Percentiles rank a stretch among this genome's conserved stretches.
phyloP scores from a whole-genome alignment of 176 grass and related monocot species.

The Avena sativa region DNA sequence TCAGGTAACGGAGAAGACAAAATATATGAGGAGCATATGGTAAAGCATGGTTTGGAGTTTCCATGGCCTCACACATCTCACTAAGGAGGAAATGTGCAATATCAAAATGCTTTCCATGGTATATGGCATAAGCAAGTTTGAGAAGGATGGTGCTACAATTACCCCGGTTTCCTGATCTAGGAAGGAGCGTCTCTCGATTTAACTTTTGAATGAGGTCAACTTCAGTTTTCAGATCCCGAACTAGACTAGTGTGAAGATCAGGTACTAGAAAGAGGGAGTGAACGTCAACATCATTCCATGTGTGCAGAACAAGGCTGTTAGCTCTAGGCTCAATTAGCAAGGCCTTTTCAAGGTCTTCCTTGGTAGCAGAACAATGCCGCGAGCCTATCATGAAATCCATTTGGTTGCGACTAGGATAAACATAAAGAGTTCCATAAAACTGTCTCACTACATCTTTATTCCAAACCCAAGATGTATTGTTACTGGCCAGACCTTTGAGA shows the following conservation, averaged over 20 bases:
- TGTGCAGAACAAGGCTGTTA: not conserved
- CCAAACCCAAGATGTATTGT: conserved; percentile 11
- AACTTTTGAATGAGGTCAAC: conserved; percentile 17
- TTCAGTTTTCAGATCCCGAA: conserved; percentile 10
- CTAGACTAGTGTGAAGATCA: not conserved
- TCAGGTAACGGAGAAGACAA: not conserved
- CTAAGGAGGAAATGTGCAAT: conserved; percentile 5
- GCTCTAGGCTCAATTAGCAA: conserved; percentile 9
- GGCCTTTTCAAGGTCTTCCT: conserved; percentile 15
- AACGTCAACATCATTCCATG: not conserved
- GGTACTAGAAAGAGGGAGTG: not conserved
- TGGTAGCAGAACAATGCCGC: not conserved
- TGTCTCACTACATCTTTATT: not conserved
- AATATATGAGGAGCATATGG: not conserved
- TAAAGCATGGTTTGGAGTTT: not conserved
- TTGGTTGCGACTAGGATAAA: not conserved
- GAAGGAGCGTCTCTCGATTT: not conserved
- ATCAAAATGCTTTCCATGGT: conserved; percentile 9
- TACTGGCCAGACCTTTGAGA: not conserved
- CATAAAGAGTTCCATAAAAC: not conserved
- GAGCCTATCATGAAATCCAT: conserved; percentile 17
- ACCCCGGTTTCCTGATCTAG: not conserved
- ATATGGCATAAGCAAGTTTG: conserved; percentile 8
- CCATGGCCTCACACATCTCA: conserved; percentile 11
- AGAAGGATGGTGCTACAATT: not conserved